Percentiles rank a stretch among this genome's conserved stretches.
Conservation (phyloP, 257 asterid species). For the Linderniella brevidens region DNA sequence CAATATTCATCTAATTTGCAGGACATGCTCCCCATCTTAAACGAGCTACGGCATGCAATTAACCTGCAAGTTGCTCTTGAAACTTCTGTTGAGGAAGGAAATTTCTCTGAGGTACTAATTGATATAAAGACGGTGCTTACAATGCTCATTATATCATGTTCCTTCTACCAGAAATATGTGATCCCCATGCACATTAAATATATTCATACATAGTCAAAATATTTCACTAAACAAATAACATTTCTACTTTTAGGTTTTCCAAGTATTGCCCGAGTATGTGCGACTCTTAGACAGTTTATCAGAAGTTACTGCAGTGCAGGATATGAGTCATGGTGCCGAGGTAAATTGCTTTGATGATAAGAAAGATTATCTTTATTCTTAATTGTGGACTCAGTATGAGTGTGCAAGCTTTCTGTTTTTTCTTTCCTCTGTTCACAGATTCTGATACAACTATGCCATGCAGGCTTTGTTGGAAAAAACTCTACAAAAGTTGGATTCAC, state of each 20-base stretch:
- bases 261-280: conserved; percentile 80
- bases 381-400: too few species aligned
- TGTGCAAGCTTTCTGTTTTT: too few species aligned
- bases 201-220: too few species aligned
- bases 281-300: conserved; percentile 80
- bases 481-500: conserved; percentile 90
- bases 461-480: conserved; percentile 98
- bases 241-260: conserved; percentile 68
- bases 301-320: conserved; percentile 72
- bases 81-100: conserved; percentile 69
- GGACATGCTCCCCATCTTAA: conserved; percentile 80
- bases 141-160: neutral
- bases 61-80: conserved; percentile 76
- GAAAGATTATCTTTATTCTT: conserved; percentile 7
- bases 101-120: conserved; percentile 67
- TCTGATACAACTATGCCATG: conserved; percentile 8
- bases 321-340: conserved; percentile 92
- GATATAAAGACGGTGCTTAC: conserved; percentile 13
- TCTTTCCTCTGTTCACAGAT: neutral
- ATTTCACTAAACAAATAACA: conserved; percentile 12
- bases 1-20: conserved; percentile 11
- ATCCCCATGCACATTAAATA: too few species aligned
- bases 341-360: conserved; percentile 17
- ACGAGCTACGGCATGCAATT: conserved; percentile 73
- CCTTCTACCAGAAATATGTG: neutral